Base-by-base conservation (phyloP, 495 filamentous ascomycete genomes). In the Friedmanniomyces simplex region DNA sequence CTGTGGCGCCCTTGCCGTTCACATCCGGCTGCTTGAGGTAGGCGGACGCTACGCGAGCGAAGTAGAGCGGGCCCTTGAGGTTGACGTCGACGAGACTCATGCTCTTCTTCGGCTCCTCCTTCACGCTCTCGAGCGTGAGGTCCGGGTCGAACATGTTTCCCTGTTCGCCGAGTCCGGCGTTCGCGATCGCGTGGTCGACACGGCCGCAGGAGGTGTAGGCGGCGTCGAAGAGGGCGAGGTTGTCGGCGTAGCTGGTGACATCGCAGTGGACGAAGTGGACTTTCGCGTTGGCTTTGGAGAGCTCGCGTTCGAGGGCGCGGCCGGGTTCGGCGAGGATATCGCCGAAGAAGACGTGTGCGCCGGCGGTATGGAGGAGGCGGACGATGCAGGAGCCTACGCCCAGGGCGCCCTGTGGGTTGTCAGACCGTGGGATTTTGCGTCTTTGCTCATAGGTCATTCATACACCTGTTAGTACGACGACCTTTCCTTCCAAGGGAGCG, bases 331-430 rank as follows among this genome's bases (percentile, higher is more conserved):
- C 46, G 41, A 59, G 34, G 28, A 59, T 28, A 37, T 65, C 63
- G 28, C 63, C 63, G 53, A 65, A 62, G 50, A 62, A 57, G 24
- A 65, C 52, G 24, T 61, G 55, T 0, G 64, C 64, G 41, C 64
- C 61, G 5, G 52, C 50, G n/a, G 28, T 10, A 32, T 55, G 26
- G 30, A 63, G 54, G 30, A 42, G 50, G 20, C 49, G 52, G 50
- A 66, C 61, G 24, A 60, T 45, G 10, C 51, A 24, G 20, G 57
- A 41, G 26, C 61, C 61, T 16, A 63, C 59, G 28, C 61, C 61
- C 16, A 60, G 48, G 4, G 61, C 58, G 20, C 61, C 61, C 24
- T 54, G 53, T 42, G 32, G 11, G 7, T 16, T 24, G 11, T 24
- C 5, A 28, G 28, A 13, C 8, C 24, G 5, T 2, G 1, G 45